These are phyloP conservation scores for Gliomastix tumulicola DNA, from an alignment of 2,329 filamentous ascomycete genomes.

Conservation along the genomic window DNA sequence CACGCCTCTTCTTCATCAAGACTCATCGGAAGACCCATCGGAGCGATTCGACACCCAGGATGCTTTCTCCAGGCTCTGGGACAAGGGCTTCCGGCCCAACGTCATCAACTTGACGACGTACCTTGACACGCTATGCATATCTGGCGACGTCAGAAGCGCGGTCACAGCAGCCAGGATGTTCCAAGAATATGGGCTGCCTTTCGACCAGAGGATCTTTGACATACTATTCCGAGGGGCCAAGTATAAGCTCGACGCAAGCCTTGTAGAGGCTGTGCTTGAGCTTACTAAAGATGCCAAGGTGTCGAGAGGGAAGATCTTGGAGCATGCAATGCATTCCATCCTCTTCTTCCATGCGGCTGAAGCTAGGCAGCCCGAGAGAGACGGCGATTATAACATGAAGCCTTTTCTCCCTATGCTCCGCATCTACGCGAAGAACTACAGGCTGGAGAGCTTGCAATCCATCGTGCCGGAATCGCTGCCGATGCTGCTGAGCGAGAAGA, in stretches of 20 bases:
- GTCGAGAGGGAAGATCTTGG: slow-evolving; percentile 23
- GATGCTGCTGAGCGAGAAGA: slow-evolving; percentile 11
- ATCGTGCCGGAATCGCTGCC: slow-evolving; percentile 27
- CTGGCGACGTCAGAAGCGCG: too few species aligned
- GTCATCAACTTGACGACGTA: slow-evolving; percentile 57
- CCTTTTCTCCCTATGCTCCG: slow-evolving; percentile 40
- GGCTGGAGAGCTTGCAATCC: slow-evolving; percentile 34
- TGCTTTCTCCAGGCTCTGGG: slow-evolving; percentile 36
- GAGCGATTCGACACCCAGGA: background rate
- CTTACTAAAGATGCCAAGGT: slow-evolving; percentile 41
- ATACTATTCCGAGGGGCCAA: slow-evolving; percentile 69
- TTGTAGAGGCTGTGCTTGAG: slow-evolving; percentile 33
- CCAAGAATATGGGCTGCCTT: too few species aligned
- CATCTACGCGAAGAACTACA: slow-evolving; percentile 41
- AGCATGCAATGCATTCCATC: slow-evolving; percentile 39
- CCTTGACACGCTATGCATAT: slow-evolving; percentile 65
- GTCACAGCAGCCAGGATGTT: too few species aligned
- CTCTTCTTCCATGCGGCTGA: slow-evolving; percentile 36
- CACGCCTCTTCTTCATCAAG: too few species aligned
- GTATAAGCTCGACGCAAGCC: slow-evolving; percentile 39
- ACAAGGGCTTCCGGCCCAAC: slow-evolving; percentile 57
- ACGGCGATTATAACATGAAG: slow-evolving; percentile 23
- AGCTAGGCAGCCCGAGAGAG: slow-evolving; percentile 15
- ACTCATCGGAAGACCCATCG: background rate
- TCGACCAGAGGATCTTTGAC: slow-evolving; percentile 61